Percentiles rank a stretch among this genome's conserved stretches.
Conservation (phyloP, 768 basidiomycete species). For the Pulveroboletus ravenelii region DNA sequence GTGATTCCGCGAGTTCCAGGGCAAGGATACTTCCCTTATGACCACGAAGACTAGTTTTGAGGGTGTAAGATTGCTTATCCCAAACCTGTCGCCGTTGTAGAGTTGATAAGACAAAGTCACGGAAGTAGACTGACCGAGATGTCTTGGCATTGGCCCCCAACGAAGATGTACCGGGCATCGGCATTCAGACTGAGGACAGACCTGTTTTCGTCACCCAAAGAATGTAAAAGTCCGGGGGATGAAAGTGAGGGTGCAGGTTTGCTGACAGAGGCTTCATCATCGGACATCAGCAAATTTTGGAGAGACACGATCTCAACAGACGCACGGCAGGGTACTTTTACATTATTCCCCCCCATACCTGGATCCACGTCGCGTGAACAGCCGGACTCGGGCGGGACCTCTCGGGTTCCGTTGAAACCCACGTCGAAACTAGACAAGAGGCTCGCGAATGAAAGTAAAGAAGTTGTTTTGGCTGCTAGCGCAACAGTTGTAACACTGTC, state of each 20-base stretch:
- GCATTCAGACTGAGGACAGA: constrained; percentile 76
- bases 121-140: constrained; percentile 53
- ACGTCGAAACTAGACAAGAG: not conserved
- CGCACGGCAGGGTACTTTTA: constrained; percentile 25
- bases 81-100: constrained; percentile 59
- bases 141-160: constrained; percentile 72
- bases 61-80: constrained; percentile 66
- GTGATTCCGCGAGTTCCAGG: constrained; percentile 69
- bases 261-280: constrained; percentile 50
- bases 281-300: constrained; percentile 8
- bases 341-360: constrained; percentile 2
- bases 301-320: constrained; percentile 1
- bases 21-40: constrained; percentile 84
- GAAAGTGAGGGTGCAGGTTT: constrained; percentile 46
- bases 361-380: constrained; percentile 3
- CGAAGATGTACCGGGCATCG: constrained; percentile 69
- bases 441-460: not conserved
- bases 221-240: constrained; percentile 55
- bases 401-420: constrained; percentile 1
- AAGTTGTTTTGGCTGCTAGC: no score
- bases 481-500: no score
- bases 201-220: constrained; percentile 61
- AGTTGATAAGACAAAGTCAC: not conserved
- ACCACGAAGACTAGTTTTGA: constrained; percentile 66
- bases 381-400: not conserved